Evolutionary conservation across 2,329 filamentous ascomycete genomes (phyloP).

Genomic region (Cladophialophora chaetospira): DNA sequence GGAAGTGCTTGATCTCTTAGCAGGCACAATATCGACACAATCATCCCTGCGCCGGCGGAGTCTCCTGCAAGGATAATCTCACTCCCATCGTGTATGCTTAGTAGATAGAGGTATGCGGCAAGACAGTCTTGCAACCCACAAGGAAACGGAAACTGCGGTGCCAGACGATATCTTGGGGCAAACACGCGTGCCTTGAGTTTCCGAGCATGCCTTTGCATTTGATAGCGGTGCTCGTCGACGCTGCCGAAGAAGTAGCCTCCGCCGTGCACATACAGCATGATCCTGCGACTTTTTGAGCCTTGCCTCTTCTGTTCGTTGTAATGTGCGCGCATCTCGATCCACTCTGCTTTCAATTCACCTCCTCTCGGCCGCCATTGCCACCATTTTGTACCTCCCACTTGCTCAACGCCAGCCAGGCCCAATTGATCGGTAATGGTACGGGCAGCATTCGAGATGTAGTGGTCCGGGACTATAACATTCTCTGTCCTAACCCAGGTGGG

Average conservation of each 20-base stretch:
- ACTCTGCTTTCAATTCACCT: conserved; percentile 74
- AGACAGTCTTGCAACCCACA: conserved; percentile 89
- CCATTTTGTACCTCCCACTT: conserved; percentile 81
- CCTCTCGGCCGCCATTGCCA: conserved; percentile 81
- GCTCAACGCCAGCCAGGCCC: conserved; percentile 71
- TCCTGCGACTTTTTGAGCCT: conserved; percentile 64
- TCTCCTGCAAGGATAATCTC: conserved; percentile 89
- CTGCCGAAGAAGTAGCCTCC: conserved; percentile 96
- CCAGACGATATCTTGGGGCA: conserved; percentile 81
- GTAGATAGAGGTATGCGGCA: conserved; percentile 80
- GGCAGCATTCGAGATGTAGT: conserved; percentile 68
- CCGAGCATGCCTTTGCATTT: conserved; percentile 91
- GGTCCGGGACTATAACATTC: conserved; percentile 64
- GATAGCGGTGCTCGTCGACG: conserved; percentile 95
- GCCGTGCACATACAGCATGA: conserved; percentile 93
- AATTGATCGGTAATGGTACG: conserved; percentile 70
- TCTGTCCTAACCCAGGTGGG: conserved; percentile 86
- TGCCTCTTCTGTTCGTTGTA: conserved; percentile 69
- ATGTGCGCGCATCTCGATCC: conserved; percentile 93
- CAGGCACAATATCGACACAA: conserved; percentile 74
- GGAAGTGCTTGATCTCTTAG: conserved; percentile 81
- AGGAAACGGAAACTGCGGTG: conserved; percentile 94
- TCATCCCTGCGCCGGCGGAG: conserved; percentile 91
- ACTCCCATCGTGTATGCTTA: conserved; percentile 72
- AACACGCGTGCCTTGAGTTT: conserved; percentile 90